Conservation (phyloP, 495 filamentous ascomycete genomes). For the Neurospora sp. region DNA sequence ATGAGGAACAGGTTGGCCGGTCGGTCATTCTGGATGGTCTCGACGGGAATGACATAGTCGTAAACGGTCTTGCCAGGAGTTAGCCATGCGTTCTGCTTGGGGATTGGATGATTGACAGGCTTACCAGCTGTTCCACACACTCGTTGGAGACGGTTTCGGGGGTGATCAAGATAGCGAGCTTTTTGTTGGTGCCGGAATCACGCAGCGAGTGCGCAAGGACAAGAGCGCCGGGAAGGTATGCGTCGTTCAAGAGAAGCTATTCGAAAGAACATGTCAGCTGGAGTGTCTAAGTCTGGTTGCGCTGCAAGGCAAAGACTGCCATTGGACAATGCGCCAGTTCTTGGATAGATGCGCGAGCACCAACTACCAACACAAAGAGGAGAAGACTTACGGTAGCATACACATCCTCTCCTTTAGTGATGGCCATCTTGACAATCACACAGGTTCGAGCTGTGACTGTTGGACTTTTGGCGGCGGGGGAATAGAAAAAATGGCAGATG, state of each 20-base stretch:
- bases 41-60: constrained; percentile 80
- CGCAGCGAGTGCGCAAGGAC: constrained; percentile 91
- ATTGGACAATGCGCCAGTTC: constrained; percentile 1
- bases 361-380: background rate
- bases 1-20: constrained; percentile 84
- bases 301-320: constrained; percentile 1
- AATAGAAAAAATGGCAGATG: background rate
- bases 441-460: constrained; percentile 5
- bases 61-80: constrained; percentile 49
- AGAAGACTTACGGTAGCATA: constrained; percentile 42
- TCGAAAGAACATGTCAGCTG: constrained; percentile 16
- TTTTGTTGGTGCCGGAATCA: constrained; percentile 81
- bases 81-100: background rate
- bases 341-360: background rate
- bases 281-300: background rate
- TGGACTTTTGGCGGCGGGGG: background rate
- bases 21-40: constrained; percentile 60
- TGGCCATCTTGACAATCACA: constrained; percentile 3
- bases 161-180: constrained; percentile 75
- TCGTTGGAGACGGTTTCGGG: constrained; percentile 59
- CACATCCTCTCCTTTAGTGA: constrained; percentile 36
- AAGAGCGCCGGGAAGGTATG: constrained; percentile 84
- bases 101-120: constrained; percentile 4
- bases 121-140: constrained; percentile 66
- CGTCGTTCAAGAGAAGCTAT: constrained; percentile 82